These are phyloP conservation scores for Barnettozyma populi DNA, from an alignment of 805 yeast genomes.

Conservation along the genomic window DNA sequence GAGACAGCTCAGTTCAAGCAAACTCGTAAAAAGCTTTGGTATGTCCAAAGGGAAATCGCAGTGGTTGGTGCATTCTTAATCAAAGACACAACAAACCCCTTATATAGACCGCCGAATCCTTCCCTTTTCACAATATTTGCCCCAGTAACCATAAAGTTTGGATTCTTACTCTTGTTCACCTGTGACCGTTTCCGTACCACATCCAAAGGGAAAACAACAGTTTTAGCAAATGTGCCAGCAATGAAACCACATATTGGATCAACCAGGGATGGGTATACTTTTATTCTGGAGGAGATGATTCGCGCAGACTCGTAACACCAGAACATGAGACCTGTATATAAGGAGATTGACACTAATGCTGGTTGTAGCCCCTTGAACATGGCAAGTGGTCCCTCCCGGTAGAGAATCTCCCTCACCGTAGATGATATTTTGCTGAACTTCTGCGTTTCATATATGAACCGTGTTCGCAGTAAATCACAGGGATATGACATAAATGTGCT, in stretches of 20 bases:
- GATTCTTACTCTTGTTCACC: slow-evolving; percentile 38
- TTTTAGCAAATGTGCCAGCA: slow-evolving; percentile 76
- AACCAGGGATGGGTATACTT: slow-evolving; percentile 17
- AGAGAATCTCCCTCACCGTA: slow-evolving; percentile 30
- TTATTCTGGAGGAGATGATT: slow-evolving; percentile 10
- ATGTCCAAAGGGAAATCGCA: slow-evolving; percentile 62
- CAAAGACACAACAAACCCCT: slow-evolving; percentile 67
- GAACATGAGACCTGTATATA: slow-evolving; percentile 72
- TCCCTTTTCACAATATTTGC: slow-evolving; percentile 42
- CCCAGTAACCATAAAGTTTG: slow-evolving; percentile 28
- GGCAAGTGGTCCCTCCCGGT: slow-evolving; percentile 39
- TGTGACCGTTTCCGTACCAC: slow-evolving; percentile 75
- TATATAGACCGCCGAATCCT: slow-evolving; percentile 66
- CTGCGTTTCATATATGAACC: slow-evolving; percentile 44
- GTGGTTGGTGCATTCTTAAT: slow-evolving; percentile 76
- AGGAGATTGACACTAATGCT: slow-evolving; percentile 55
- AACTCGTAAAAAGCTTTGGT: slow-evolving; percentile 33
- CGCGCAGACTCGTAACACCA: slow-evolving; percentile 50
- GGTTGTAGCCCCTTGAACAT: slow-evolving; percentile 45
- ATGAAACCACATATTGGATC: slow-evolving; percentile 62
- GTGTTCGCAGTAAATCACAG: slow-evolving; percentile 80
- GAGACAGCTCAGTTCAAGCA: background rate
- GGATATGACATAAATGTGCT: slow-evolving; percentile 82
- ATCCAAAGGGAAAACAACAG: slow-evolving; percentile 79
- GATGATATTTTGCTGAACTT: slow-evolving; percentile 23